Evolutionary conservation across 1,284 basidiomycete species (phyloP), one percentile per base, ranked within the genome.

Genomic region (Chiua sp.): DNA sequence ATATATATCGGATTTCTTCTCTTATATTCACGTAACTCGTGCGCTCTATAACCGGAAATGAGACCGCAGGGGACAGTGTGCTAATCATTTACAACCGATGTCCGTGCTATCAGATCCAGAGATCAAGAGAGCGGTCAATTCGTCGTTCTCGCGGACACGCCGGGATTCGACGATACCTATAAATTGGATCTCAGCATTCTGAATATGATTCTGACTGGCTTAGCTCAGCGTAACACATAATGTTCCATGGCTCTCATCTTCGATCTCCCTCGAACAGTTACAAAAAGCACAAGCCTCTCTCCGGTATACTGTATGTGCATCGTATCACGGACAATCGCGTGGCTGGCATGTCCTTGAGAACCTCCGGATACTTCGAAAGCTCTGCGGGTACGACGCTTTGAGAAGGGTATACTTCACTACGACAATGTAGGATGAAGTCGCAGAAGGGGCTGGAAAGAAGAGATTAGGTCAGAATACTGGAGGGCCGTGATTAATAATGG

Each of bases 251-350:
- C 8, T 20, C 3, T 39, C 30, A 56, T 16, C 20, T 32, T 13
- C 49, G 23, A 20, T 20, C 37, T 30, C 44, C 20, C 15, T 51
- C 33, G 35, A 37, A 42, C 48, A 80, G 77, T 42, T 73, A 78
- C 56, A 63, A 74, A 52, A 62, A 70, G 39, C 72, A 73, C 59
- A 35, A 33, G 35, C 47, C 70, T 28, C 66, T 81, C 8, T 66
- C 73, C 18, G 82, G 82, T 0, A 71, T 84, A 54, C 73, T 84
- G 22, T 84, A 83, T 66, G 66, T 81, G 59, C 82, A 84, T 59
- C 75, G 78, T 16, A 84, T 84, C 56, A 76, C 79, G 28, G 81
- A 83, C 63, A 73, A 73, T 64, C 75, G 80, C 7, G 70, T 83
- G 61, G 74, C 77, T 15, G 80, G 80, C 18, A 77, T 79, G 46